Base-by-base conservation (phyloP, 805 yeast genomes). In the Candida koratica region DNA sequence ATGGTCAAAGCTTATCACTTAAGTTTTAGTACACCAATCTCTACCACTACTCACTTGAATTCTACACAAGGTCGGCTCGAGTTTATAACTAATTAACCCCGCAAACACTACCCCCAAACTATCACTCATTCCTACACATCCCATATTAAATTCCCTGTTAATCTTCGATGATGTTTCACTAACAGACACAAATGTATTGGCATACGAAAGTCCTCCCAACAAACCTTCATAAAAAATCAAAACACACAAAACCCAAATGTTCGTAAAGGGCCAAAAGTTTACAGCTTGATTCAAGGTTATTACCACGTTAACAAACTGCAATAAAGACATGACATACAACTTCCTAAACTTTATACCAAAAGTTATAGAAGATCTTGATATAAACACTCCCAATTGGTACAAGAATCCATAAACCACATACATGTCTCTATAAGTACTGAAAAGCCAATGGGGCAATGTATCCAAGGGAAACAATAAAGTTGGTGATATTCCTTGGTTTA, bases 401-500 rank as follows among this genome's bases (percentile, higher is more conserved):
- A 89, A 57, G 3, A 95, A 81, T 6, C 96, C 94, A 53, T 90
- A 90, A 0, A 87, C 78, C 10, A 90, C 97, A 55, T 90, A 90
- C 3, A 85, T 82, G 49, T 90, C 97, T 44, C 97, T 71, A 55
- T 74, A 86, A 13, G 73, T 61, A 2, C 60, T 51, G 50, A 88
- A 84, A 5, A 66, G 45, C 69, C 71, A 67, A 12, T 29, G 34
- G 3, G 95, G 95, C 55, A 82, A 69, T 16, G 74, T 69, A 1
- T 77, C 75, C 4, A 87, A 49, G 0, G 90, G 89, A 51, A 84
- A 90, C 6, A 90, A 61, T 28, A 90, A 61, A 0, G 97, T 89
- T 2, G 97, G 97, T 0, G 95, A 72, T 1, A 90, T 73, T 0
- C 96, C 96, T 56, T 90, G 97, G 55, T 90, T 90, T 41, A 90